Evolutionary conservation across 352 stramenopile species (phyloP).

Genomic region (Globisporangium canariense): DNA sequence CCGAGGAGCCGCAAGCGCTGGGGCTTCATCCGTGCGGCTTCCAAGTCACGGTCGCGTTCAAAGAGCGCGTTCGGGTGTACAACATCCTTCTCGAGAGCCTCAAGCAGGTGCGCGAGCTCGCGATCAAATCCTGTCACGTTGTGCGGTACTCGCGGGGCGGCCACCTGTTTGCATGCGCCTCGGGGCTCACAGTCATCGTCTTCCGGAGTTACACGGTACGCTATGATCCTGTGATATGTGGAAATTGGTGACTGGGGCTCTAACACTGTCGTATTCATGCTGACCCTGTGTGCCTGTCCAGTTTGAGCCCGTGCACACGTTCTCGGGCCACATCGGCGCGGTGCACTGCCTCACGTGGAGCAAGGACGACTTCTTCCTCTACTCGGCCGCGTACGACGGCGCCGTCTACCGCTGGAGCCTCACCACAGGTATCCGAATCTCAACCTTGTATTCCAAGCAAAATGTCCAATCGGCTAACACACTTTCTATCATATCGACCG

Average conservation of each 20-base stretch:
- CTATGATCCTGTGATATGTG: neutral
- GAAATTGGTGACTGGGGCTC: neutral
- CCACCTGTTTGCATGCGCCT: conserved; percentile 70
- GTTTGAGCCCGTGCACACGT: conserved; percentile 62
- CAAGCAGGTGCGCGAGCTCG: conserved; percentile 55
- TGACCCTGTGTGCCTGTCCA: conserved; percentile 7
- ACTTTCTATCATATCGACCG: neutral
- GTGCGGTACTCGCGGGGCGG: conserved; percentile 65
- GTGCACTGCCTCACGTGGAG: conserved; percentile 68
- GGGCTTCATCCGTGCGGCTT: conserved; percentile 70
- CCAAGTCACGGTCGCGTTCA: conserved; percentile 70
- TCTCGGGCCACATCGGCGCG: conserved; percentile 78
- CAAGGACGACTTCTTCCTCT: conserved; percentile 69
- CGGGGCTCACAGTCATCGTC: conserved; percentile 58
- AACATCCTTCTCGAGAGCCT: conserved; percentile 69
- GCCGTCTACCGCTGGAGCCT: conserved; percentile 81
- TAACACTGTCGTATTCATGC: neutral
- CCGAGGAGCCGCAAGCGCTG: conserved; percentile 61
- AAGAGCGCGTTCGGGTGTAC: conserved; percentile 73
- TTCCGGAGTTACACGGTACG: conserved; percentile 65
- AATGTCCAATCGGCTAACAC: neutral
- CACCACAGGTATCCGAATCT: conserved; percentile 17
- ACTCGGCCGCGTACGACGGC: conserved; percentile 74
- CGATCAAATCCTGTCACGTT: conserved; percentile 61
- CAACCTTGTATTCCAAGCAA: neutral